phyloP scores from a whole-genome alignment of 2,329 filamentous ascomycete genomes.

The Microascus cirrosus region DNA sequence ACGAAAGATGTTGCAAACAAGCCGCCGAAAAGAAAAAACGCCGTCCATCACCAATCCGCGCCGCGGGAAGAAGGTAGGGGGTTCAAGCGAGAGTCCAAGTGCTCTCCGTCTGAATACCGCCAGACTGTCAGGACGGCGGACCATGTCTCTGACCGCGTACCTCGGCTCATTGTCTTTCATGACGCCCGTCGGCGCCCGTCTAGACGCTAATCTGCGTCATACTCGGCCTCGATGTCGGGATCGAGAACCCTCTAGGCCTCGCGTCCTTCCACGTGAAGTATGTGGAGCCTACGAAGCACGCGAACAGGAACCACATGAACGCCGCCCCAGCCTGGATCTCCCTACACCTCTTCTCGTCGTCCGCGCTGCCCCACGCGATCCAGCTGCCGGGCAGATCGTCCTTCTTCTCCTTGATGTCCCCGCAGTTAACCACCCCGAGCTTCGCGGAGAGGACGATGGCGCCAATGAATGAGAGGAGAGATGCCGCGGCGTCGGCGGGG shows the following conservation, averaged over 20 bases:
- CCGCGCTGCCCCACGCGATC: constrained; percentile 50
- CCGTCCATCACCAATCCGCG: not conserved
- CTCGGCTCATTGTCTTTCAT: not conserved
- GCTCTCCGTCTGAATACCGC: not conserved
- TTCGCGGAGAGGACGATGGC: constrained; percentile 61
- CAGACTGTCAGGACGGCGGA: not conserved
- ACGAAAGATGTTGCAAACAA: not conserved
- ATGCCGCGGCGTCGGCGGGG: constrained; percentile 44
- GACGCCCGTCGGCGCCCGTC: constrained; percentile 5
- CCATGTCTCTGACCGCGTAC: not conserved
- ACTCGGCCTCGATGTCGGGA: constrained; percentile 30
- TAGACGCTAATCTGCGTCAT: constrained; percentile 48
- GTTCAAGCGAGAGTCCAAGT: not conserved
- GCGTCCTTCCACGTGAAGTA: constrained; percentile 43
- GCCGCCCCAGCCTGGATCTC: constrained; percentile 64
- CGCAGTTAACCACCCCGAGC: constrained; percentile 58
- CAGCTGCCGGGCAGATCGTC: constrained; percentile 26
- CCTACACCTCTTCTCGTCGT: constrained; percentile 56
- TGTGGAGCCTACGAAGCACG: constrained; percentile 44
- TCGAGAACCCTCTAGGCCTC: constrained; percentile 32
- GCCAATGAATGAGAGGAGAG: constrained; percentile 59
- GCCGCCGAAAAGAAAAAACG: not conserved
- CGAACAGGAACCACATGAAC: constrained; percentile 73
- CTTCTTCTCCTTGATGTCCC: constrained; percentile 25
- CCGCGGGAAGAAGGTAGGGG: too few species aligned